Conservation (phyloP, 805 yeast species). For the Pichia scutulata region DNA sequence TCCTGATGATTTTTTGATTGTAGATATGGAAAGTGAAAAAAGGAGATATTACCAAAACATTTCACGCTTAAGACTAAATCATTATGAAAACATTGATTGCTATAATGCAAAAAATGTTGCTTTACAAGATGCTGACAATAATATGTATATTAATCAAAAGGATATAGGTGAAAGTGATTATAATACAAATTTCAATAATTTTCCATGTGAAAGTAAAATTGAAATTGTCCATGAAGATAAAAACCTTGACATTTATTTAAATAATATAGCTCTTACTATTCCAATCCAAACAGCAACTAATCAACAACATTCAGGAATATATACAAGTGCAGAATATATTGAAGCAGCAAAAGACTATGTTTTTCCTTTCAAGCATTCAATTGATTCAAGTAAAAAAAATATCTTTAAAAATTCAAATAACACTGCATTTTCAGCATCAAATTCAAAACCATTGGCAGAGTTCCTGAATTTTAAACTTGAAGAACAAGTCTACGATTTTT, state of each 20-base stretch:
- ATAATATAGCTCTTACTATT: too few relatives aligned
- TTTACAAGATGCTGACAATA: too few relatives aligned
- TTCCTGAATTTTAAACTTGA: slow-evolving; percentile 1
- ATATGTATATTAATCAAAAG: too few relatives aligned
- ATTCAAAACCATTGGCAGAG: slow-evolving; percentile 1
- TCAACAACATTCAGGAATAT: neutral
- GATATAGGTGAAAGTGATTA: too few relatives aligned
- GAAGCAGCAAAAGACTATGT: neutral
- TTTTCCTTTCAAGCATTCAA: neutral
- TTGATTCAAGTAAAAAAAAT: neutral
- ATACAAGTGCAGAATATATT: neutral
- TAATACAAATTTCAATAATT: too few relatives aligned
- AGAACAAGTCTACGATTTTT: neutral
- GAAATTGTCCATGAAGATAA: too few relatives aligned
- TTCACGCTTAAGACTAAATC: neutral
- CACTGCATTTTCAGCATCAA: neutral
- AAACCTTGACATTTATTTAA: too few relatives aligned
- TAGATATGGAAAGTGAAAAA: neutral
- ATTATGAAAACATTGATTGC: neutral
- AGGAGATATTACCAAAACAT: neutral
- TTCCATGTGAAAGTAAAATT: too few relatives aligned
- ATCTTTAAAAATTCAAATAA: neutral
- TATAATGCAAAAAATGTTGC: neutral
- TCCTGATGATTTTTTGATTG: neutral
- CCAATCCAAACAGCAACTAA: neutral